These are phyloP conservation scores for Hypocreales sp. DNA, from an alignment of 2,329 filamentous ascomycete genomes.

Conservation along the genomic window DNA sequence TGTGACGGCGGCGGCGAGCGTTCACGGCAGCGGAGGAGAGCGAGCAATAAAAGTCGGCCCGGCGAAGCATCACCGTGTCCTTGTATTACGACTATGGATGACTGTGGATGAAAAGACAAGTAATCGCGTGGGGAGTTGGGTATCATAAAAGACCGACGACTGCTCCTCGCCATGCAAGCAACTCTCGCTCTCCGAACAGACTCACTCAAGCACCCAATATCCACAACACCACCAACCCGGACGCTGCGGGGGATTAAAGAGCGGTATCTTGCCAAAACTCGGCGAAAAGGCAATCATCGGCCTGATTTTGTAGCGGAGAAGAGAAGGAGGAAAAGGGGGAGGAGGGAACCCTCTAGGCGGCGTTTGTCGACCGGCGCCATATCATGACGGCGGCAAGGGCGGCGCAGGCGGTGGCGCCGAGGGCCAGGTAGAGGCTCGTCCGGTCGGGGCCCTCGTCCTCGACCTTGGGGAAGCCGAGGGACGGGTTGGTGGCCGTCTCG, in stretches of 20 bases:
- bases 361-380: constrained; percentile 41
- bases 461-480: constrained; percentile 73
- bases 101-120: too few species aligned
- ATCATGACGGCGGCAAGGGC: constrained; percentile 49
- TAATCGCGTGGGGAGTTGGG: constrained; percentile 9
- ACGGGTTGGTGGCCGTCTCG: constrained; percentile 82
- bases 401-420: constrained; percentile 56
- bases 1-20: constrained; percentile 27
- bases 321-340: too few species aligned
- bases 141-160: constrained; percentile 14
- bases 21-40: neutral
- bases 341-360: too few species aligned
- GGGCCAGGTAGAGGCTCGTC: constrained; percentile 70
- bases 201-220: too few species aligned
- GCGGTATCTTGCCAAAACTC: too few species aligned
- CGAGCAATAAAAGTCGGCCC: too few species aligned
- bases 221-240: too few species aligned
- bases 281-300: too few species aligned
- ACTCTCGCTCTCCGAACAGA: too few species aligned
- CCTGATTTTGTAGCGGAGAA: too few species aligned
- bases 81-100: neutral
- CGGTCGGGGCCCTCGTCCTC: constrained; percentile 77
- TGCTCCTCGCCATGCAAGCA: constrained; percentile 9
- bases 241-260: too few species aligned
- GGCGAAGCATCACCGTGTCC: neutral